phyloP scores from a whole-genome alignment of 148 eudicot genomes.

The Arbutus unedo region DNA sequence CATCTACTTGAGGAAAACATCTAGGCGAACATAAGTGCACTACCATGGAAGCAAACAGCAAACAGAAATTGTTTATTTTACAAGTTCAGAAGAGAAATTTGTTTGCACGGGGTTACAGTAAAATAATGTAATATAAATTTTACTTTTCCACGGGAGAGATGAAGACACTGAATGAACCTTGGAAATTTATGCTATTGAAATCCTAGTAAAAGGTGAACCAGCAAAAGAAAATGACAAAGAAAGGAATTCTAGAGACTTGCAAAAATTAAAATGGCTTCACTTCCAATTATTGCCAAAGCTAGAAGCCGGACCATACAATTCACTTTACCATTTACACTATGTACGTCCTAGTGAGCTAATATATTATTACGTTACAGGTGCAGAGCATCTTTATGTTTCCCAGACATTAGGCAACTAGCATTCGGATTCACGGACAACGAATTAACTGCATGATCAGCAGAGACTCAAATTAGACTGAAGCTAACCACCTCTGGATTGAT shows the following conservation, averaged over 20 bases:
- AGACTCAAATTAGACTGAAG: not conserved
- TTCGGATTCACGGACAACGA: not conserved
- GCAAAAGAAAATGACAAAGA: not conserved
- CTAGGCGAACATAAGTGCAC: not conserved
- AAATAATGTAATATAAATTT: not conserved
- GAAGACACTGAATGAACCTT: not conserved
- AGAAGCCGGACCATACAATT: not conserved
- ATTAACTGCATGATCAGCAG: not conserved
- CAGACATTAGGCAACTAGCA: not conserved
- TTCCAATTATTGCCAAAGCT: not conserved
- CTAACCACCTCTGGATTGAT: not conserved
- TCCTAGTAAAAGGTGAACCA: not conserved
- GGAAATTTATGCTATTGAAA: not conserved
- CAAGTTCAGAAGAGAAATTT: not conserved
- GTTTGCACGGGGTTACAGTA: not conserved
- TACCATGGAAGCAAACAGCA: not conserved
- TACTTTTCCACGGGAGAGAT: not conserved
- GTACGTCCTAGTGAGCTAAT: not conserved
- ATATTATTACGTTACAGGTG: not conserved
- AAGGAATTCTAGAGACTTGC: not conserved
- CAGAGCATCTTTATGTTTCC: not conserved
- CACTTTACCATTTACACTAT: not conserved
- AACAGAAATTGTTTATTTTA: not conserved
- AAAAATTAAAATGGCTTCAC: not conserved
- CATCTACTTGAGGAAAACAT: not conserved